These are phyloP conservation scores for Geosmithia putterillii DNA, from an alignment of 2,329 filamentous ascomycete genomes.

Conservation along the genomic window DNA sequence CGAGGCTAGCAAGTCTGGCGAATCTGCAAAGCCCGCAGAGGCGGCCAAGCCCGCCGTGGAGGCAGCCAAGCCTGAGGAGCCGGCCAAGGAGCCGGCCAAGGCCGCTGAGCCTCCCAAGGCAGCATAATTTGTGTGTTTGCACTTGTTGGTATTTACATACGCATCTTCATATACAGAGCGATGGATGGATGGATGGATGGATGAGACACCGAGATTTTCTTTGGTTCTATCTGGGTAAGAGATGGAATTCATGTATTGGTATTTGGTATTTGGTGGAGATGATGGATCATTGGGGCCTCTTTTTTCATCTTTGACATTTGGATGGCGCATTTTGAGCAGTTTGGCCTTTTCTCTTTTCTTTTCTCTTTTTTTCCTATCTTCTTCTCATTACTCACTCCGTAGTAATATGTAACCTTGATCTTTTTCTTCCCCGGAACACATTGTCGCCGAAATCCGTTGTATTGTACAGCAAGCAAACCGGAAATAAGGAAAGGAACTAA, in stretches of 20 bases:
- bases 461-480: constrained; percentile 1
- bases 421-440: not conserved
- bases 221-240: not conserved
- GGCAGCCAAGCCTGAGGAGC: too few relatives aligned
- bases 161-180: too few relatives aligned
- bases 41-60: too few relatives aligned
- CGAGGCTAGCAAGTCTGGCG: too few relatives aligned
- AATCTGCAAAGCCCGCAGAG: too few relatives aligned
- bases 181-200: too few relatives aligned
- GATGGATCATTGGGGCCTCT: not conserved
- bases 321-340: not conserved
- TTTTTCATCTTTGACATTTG: not conserved
- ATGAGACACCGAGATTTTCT: too few relatives aligned
- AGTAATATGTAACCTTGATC: not conserved
- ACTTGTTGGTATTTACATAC: not conserved
- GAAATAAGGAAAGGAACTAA: not conserved
- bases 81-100: too few relatives aligned
- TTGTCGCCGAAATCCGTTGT: not conserved
- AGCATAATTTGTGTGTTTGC: not conserved
- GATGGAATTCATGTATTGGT: not conserved
- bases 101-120: too few relatives aligned
- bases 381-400: not conserved
- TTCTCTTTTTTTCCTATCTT: not conserved
- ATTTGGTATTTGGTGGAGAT: not conserved
- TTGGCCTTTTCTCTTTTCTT: not conserved